These are phyloP conservation scores for Leccinum discolor DNA, from an alignment of 1,284 basidiomycete genomes.

Conservation along the genomic window DNA sequence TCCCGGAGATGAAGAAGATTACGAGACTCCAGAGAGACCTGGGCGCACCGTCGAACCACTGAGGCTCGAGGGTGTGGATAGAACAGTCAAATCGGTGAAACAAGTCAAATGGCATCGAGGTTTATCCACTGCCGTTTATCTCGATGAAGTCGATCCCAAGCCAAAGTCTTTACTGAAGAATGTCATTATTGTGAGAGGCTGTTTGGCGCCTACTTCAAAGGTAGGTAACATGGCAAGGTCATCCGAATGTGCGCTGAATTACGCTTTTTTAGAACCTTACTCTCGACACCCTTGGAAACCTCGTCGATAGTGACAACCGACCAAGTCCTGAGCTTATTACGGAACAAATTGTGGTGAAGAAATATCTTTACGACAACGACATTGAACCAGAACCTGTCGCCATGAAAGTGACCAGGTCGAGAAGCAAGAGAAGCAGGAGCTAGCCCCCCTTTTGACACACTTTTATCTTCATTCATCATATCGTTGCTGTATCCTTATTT, in stretches of 20 bases:
- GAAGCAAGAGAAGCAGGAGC: conserved; percentile 41
- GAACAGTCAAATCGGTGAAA: conserved; percentile 43
- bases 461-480: conserved; percentile 23
- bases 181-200: conserved; percentile 54
- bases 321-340: conserved; percentile 64
- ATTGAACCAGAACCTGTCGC: conserved; percentile 41
- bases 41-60: conserved; percentile 38
- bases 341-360: conserved; percentile 75
- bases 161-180: conserved; percentile 44
- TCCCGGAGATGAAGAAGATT: conserved; percentile 84
- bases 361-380: conserved; percentile 83
- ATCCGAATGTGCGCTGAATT: conserved; percentile 4
- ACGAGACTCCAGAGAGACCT: conserved; percentile 58
- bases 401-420: conserved; percentile 52
- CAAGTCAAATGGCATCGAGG: conserved; percentile 82
- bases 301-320: conserved; percentile 53
- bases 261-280: conserved; percentile 48
- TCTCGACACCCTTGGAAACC: conserved; percentile 79
- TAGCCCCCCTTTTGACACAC: conserved; percentile 13
- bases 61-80: conserved; percentile 37
- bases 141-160: conserved; percentile 60
- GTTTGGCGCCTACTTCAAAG: conserved; percentile 66
- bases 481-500: conserved; percentile 36
- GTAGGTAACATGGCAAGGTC: conserved; percentile 36
- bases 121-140: conserved; percentile 58